Evolutionary conservation across 768 basidiomycete species (phyloP).

Genomic region (Phanerochaete carnosa): DNA sequence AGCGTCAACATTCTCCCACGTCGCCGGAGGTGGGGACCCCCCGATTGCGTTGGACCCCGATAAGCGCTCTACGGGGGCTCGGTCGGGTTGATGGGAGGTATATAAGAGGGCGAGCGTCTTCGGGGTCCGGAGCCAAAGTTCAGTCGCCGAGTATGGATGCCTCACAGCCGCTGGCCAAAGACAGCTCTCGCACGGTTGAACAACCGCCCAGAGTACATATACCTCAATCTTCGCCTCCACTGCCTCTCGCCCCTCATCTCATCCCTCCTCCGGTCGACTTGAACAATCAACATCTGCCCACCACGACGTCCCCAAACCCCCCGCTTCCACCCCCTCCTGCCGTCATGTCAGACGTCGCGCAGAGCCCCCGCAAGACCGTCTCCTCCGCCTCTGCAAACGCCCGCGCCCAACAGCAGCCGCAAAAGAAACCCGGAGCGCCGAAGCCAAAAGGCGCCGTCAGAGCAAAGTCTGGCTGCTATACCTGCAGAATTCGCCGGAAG

Average conservation of each 20-base stretch:
- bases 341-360: conserved; percentile 31
- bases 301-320: conserved; percentile 18
- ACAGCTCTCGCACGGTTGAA: conserved; percentile 19
- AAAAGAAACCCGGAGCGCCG: conserved; percentile 48
- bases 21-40: conserved; percentile 3
- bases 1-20: conserved; percentile 13
- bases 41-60: conserved; percentile 11
- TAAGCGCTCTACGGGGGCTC: conserved; percentile 2
- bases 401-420: conserved; percentile 33
- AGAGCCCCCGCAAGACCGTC: conserved; percentile 30
- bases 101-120: conserved; percentile 5
- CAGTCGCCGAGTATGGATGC: conserved; percentile 9
- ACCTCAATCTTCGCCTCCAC: conserved; percentile 14
- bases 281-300: conserved; percentile 4
- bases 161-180: conserved; percentile 5
- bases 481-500: conserved; percentile 84
- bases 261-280: conserved; percentile 14
- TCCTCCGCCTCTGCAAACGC: conserved; percentile 28
- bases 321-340: conserved; percentile 8
- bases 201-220: conserved; percentile 17
- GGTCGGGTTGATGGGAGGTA: conserved; percentile 1
- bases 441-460: conserved; percentile 81
- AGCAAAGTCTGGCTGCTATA: conserved; percentile 88
- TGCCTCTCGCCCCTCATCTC: conserved; percentile 19
- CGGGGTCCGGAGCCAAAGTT: conserved; percentile 10